Evolutionary conservation across 768 basidiomycete genomes (phyloP), one percentile per base, ranked within the genome.

Genomic region (Podaxis sp.): DNA sequence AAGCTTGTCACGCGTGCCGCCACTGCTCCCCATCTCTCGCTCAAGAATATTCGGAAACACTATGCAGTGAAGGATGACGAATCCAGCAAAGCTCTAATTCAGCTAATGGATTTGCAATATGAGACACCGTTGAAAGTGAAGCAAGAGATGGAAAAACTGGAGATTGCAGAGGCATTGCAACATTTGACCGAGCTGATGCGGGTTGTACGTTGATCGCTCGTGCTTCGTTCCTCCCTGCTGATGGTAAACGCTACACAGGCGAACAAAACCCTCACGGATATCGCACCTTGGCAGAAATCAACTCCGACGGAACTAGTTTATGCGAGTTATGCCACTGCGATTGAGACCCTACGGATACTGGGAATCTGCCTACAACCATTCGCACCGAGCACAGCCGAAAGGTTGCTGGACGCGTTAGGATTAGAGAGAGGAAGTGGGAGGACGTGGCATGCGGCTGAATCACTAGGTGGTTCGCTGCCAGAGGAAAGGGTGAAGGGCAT

Each of bases 281-380:
- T 86, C 2, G 80, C 80, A 24, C 94, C 94, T 1, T 96, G 94
- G 94, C 75, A 79, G 3, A 61, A 74, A 6, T 66, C 78, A 0
- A 72, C 79, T 1, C 59, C 75, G 0, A 67, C 72, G 0, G 49
- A 56, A 2, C 65, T 76, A 0, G 72, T 78, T 0, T 77, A 78
- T 55, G 79, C 79, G 0, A 81, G 83, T 5, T 80, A 87, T 48
- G 70, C 80, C 11, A 77, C 84, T 36, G 79, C 86, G 0, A 77
- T 88, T 49, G 89, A 95, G 70, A 78, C 87, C 0, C 79, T 95
- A 7, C 86, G 91, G 0, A 75, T 92, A 4, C 77, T 81, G 1
- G 89, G 86, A 0, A 86, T 90, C 44, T 84, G 92, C 24, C 73
- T 95, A 6, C 86, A 87, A 70, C 92, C 94, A 1, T 85, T 95